Percentiles rank a stretch among this genome's conserved stretches.
Conservation (phyloP, 495 filamentous ascomycete genomes). For the Collariella sp. region DNA sequence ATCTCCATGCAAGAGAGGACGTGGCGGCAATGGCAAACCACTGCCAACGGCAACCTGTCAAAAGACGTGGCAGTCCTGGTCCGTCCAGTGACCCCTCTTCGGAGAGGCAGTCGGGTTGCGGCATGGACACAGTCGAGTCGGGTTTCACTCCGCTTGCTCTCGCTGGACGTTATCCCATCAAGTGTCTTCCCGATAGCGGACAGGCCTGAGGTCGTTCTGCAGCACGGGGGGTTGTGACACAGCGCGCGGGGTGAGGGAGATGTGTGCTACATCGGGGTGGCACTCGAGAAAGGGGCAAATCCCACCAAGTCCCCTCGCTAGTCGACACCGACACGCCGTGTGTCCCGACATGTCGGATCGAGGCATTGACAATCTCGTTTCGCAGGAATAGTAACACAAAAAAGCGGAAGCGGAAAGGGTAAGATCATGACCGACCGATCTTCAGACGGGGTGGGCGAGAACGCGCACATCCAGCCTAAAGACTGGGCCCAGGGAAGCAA, state of each 20-base stretch:
- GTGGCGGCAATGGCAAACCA: not conserved
- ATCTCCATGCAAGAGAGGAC: conserved; percentile 1
- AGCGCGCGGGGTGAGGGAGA: not conserved
- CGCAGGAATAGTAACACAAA: not conserved
- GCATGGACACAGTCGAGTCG: not conserved
- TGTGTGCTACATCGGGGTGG: not conserved
- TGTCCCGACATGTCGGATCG: not conserved
- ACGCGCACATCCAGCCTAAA: too few relatives aligned
- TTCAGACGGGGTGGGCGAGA: not conserved
- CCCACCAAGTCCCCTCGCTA: not conserved
- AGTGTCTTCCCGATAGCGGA: not conserved
- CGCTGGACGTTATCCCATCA: not conserved
- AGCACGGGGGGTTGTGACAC: not conserved
- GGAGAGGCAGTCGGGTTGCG: not conserved
- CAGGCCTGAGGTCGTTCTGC: not conserved
- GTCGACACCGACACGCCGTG: not conserved
- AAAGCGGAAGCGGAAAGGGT: not conserved
- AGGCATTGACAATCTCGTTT: conserved; percentile 1
- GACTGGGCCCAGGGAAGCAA: not conserved
- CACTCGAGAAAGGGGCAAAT: not conserved
- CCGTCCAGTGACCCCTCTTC: conserved; percentile 6
- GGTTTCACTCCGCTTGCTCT: not conserved
- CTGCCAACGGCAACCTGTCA: too few relatives aligned
- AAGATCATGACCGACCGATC: conserved; percentile 7
- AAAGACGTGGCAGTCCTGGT: not conserved